These are phyloP conservation scores for Yarrowia sp. DNA, from an alignment of 805 yeast species.

Conservation along the genomic window DNA sequence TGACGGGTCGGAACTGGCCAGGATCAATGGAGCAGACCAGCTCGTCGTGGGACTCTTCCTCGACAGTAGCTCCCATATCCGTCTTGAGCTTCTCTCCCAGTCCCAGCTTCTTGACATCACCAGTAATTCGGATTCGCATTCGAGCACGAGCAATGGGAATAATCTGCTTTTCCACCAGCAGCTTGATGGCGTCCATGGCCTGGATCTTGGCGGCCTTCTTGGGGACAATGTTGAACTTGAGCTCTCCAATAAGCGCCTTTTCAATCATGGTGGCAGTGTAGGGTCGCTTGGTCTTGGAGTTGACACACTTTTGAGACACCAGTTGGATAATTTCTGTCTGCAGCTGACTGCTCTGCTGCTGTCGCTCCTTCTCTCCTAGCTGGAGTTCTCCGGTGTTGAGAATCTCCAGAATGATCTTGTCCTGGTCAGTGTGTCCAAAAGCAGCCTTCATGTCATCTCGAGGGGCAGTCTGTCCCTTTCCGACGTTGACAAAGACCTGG, in stretches of 20 bases:
- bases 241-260: conserved; percentile 65
- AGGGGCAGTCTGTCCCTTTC: conserved; percentile 91
- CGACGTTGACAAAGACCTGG: conserved; percentile 88
- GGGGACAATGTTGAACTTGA: conserved; percentile 75
- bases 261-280: conserved; percentile 94
- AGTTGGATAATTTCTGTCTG: conserved; percentile 79
- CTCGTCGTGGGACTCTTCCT: conserved; percentile 42
- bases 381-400: conserved; percentile 91
- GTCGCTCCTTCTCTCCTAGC: conserved; percentile 88
- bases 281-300: conserved; percentile 83
- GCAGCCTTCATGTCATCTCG: conserved; percentile 71
- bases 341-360: conserved; percentile 64
- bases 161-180: conserved; percentile 70
- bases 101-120: conserved; percentile 46
- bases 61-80: conserved; percentile 44
- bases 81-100: conserved; percentile 43
- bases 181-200: conserved; percentile 85
- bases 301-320: conserved; percentile 84
- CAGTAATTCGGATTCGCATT: conserved; percentile 75
- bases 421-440: conserved; percentile 73
- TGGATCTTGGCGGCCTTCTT: conserved; percentile 77
- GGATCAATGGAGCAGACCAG: conserved; percentile 79
- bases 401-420: conserved; percentile 74
- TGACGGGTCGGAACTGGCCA: conserved; percentile 67
- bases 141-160: conserved; percentile 93